These are phyloP conservation scores for Penicillium sp. DNA, from an alignment of 2,329 filamentous ascomycete species.

Conservation along the genomic window DNA sequence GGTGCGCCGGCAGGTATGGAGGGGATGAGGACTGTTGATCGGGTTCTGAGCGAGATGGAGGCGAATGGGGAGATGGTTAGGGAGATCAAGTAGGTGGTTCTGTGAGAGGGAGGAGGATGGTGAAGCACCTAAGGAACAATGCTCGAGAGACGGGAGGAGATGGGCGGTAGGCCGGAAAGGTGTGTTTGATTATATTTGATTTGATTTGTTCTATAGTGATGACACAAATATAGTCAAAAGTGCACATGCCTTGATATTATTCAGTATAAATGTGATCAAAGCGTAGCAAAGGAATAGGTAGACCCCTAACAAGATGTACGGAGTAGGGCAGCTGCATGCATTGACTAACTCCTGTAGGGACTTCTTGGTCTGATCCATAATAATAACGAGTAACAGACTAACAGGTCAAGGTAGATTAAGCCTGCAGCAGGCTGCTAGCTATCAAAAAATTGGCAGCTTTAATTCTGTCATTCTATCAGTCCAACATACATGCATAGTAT, in stretches of 20 bases:
- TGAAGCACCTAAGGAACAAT: too few species aligned
- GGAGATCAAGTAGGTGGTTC: conserved; percentile 12
- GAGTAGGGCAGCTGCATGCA: not conserved
- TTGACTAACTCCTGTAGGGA: not conserved
- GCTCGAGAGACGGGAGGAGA: not conserved
- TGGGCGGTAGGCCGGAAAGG: not conserved
- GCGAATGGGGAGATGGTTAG: conserved; percentile 46
- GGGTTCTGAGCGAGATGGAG: conserved; percentile 57
- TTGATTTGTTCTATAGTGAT: not conserved
- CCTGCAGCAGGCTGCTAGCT: not conserved
- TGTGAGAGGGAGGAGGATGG: not conserved
- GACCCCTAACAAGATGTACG: too few species aligned
- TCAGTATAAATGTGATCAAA: too few species aligned
- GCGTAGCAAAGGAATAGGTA: too few species aligned
- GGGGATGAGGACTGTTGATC: conserved; percentile 58
- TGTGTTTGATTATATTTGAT: not conserved
- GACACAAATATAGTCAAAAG: too few species aligned
- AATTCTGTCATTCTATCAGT: not conserved
- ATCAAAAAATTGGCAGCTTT: not conserved
- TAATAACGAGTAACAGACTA: not conserved
- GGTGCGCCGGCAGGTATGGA: conserved; percentile 61
- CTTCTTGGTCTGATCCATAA: not conserved
- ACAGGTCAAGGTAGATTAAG: not conserved
- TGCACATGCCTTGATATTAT: not conserved
- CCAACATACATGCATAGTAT: not conserved